Base-by-base conservation (phyloP, 345 rosid genomes). In the Noccaea caerulescens region DNA sequence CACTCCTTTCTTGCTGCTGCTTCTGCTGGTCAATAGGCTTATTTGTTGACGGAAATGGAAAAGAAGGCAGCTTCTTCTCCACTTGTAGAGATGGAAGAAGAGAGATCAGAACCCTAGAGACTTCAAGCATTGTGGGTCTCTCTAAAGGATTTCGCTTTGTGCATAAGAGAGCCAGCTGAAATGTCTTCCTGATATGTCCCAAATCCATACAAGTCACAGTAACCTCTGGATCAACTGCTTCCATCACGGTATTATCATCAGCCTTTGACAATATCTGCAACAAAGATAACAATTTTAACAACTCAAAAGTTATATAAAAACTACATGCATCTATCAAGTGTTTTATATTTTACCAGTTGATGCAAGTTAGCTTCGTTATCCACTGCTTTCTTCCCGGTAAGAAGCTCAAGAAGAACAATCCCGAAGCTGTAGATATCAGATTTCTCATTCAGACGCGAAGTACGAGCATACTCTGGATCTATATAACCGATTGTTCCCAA, bases 351-450 rank as follows among this genome's bases (percentile, higher is more conserved):
- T 84, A 94, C 99, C 93, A 89, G 77, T 75, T 94, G 99, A 69
- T 87, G 99, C 84, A 94, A 79, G 80, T 89, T 94, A 11, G 91
- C 83, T 32, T 94, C 97, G 3, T 89, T 81, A 62, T 94, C 97
- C 49, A 94, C 99, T 27, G 99, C 96, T 61, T 91, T 94, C 80
- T 88, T 94, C 64, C 99, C 99, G 0, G 99, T 94, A 55, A 94
- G 80, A 71, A 94, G 88, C 88, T 94, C 99, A 25, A 94, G 84
- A 50, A 94, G 91, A 58, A 94, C 99, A 76, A 94, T 75, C 12
- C 99, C 99, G 13, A 94, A 94, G 81, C 99, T 94, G 58, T 94
- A 94, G 20, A 94, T 88, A 76, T 94, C 99, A 1, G 99, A 94
- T 38, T 89, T 94, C 57, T 94, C 99, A 52, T 81, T 94, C 16